Conservation (phyloP, 139 green algal genomes). For the Desmodesmus armatus region DNA sequence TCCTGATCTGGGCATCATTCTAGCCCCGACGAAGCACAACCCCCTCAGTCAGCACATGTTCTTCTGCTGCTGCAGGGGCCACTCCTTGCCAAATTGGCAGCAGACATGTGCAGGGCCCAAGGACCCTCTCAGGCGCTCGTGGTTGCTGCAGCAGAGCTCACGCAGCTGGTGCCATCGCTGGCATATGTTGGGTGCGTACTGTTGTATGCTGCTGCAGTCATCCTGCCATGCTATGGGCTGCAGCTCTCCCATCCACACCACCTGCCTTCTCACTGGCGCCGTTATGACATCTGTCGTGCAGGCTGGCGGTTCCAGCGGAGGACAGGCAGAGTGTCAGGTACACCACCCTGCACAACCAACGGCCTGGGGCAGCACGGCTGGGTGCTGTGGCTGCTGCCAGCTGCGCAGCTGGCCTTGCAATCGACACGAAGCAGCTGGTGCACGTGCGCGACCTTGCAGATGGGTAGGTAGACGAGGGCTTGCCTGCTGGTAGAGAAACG, state of each 20-base stretch:
- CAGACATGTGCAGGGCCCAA: background rate
- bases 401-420: constrained; percentile 16
- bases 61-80: background rate
- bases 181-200: constrained; percentile 9
- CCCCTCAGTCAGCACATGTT: background rate
- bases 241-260: background rate
- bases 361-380: background rate
- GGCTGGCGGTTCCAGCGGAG: background rate
- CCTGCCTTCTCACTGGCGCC: background rate
- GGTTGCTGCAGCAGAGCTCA: background rate
- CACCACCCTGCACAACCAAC: background rate
- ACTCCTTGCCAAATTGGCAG: background rate
- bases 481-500: background rate
- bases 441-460: background rate
- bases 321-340: constrained; percentile 33
- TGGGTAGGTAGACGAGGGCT: background rate
- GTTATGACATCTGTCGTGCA: background rate
- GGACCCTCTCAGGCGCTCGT: background rate
- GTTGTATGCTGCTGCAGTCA: background rate
- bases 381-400: background rate
- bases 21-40: too few relatives aligned
- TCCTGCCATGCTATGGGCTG: background rate
- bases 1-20: background rate
- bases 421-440: background rate
- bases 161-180: background rate